These are phyloP conservation scores for Oryza punctata DNA, from an alignment of 176 grass and related monocot genomes.

Conservation along the genomic window DNA sequence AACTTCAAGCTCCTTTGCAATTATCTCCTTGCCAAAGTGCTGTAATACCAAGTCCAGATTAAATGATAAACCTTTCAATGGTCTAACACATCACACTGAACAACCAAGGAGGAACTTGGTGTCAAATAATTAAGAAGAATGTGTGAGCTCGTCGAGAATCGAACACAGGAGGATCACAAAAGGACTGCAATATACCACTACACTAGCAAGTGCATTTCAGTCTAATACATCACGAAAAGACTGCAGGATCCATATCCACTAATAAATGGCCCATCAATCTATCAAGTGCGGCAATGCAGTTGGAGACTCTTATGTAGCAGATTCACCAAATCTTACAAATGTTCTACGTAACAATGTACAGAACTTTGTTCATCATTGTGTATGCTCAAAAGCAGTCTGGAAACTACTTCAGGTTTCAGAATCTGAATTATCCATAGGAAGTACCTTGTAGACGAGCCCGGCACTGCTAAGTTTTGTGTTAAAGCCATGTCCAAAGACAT, in stretches of 20 bases:
- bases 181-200: too few relatives aligned
- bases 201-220: too few relatives aligned
- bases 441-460: constrained; percentile 98
- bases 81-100: not conserved
- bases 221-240: not conserved
- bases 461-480: constrained; percentile 98
- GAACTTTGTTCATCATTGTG: not conserved
- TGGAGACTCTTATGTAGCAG: not conserved
- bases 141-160: too few relatives aligned
- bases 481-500: constrained; percentile 95
- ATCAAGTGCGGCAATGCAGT: not conserved
- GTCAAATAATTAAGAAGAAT: too few relatives aligned
- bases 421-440: not conserved
- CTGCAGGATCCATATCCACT: not conserved
- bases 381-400: not conserved
- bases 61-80: constrained; percentile 11
- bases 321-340: not conserved
- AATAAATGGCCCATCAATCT: not conserved
- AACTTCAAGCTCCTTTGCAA: constrained; percentile 86
- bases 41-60: constrained; percentile 32
- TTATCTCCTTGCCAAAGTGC: constrained; percentile 98
- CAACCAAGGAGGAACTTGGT: too few relatives aligned
- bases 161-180: too few relatives aligned
- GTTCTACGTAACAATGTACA: not conserved
- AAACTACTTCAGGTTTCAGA: not conserved